Percentiles rank a stretch among this genome's conserved stretches.
Evolutionary conservation across 768 basidiomycete species (phyloP).

Genomic region (Hygrocybe punicea): DNA sequence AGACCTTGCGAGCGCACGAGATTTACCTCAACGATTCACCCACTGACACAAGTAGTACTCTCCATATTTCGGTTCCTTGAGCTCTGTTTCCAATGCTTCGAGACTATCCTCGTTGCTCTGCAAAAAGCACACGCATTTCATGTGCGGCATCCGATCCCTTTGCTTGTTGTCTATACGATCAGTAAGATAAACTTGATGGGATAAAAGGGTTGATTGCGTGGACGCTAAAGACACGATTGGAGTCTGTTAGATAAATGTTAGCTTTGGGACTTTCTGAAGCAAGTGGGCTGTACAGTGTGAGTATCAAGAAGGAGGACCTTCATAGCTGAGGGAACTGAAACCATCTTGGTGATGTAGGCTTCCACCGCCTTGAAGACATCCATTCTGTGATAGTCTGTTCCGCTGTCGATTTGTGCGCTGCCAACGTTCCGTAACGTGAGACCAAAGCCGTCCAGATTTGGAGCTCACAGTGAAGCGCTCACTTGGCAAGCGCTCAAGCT

Average conservation of each 20-base stretch:
- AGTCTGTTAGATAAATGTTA: slow-evolving; percentile 51
- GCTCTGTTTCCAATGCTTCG: slow-evolving; percentile 76
- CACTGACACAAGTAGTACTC: slow-evolving; percentile 99
- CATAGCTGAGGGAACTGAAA: slow-evolving; percentile 83
- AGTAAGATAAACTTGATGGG: slow-evolving; percentile 96
- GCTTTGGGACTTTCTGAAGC: background rate
- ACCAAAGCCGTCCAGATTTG: background rate
- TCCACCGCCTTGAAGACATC: slow-evolving; percentile 95
- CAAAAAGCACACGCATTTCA: slow-evolving; percentile 96
- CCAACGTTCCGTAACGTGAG: too few relatives aligned
- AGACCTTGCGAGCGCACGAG: slow-evolving; percentile 13
- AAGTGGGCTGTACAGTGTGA: slow-evolving; percentile 68
- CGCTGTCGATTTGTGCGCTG: background rate
- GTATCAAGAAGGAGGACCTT: slow-evolving; percentile 93
- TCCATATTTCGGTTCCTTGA: slow-evolving; percentile 89
- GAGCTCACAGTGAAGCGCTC: too few relatives aligned
- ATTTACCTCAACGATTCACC: slow-evolving; percentile 50
- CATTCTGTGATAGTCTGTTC: slow-evolving; percentile 49
- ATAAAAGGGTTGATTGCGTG: slow-evolving; percentile 88
- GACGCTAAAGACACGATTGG: slow-evolving; percentile 93
- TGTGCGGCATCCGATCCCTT: slow-evolving; percentile 89
- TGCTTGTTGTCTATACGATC: slow-evolving; percentile 95
- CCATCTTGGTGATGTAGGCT: slow-evolving; percentile 86
- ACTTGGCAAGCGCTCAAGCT: too few relatives aligned
- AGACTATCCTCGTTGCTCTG: slow-evolving; percentile 80